Conservation (phyloP, 495 filamentous ascomycete genomes). For the Aspergillus homomorphus region DNA sequence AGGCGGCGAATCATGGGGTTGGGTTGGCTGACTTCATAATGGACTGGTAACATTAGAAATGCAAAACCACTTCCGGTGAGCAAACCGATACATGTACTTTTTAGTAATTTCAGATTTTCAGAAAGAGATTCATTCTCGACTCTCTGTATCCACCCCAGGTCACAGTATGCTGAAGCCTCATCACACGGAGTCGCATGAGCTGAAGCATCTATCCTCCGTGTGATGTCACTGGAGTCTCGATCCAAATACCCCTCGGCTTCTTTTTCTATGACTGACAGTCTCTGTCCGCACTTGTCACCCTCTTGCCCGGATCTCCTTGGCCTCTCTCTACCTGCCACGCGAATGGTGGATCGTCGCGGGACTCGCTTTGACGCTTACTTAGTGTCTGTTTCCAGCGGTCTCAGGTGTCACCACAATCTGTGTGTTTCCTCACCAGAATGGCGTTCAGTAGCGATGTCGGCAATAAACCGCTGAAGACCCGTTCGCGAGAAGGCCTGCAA, state of each 20-base stretch:
- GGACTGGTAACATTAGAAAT: neutral
- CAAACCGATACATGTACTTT: neutral
- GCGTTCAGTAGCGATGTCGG: constrained; percentile 15
- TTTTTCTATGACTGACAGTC: constrained; percentile 10
- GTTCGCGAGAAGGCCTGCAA: constrained; percentile 22
- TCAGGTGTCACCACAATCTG: neutral
- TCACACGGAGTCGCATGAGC: neutral
- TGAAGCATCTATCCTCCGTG: constrained; percentile 3
- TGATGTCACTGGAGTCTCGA: constrained; percentile 19
- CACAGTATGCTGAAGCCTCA: neutral
- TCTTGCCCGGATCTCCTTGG: neutral
- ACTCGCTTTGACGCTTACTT: neutral
- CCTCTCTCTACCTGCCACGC: neutral
- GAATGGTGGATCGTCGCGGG: neutral
- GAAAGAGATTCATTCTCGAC: neutral
- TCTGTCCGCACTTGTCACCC: constrained; percentile 3
- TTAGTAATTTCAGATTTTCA: neutral
- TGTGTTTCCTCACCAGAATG: constrained; percentile 21
- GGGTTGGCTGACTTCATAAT: constrained; percentile 23
- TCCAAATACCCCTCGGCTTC: constrained; percentile 20
- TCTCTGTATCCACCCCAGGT: neutral
- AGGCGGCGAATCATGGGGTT: constrained; percentile 15
- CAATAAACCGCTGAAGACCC: constrained; percentile 8
- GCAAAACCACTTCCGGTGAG: neutral
- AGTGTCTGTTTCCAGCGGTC: neutral